These are phyloP conservation scores for Bipolaris victoriae DNA, from an alignment of 2,329 filamentous ascomycete genomes.

Conservation along the genomic window DNA sequence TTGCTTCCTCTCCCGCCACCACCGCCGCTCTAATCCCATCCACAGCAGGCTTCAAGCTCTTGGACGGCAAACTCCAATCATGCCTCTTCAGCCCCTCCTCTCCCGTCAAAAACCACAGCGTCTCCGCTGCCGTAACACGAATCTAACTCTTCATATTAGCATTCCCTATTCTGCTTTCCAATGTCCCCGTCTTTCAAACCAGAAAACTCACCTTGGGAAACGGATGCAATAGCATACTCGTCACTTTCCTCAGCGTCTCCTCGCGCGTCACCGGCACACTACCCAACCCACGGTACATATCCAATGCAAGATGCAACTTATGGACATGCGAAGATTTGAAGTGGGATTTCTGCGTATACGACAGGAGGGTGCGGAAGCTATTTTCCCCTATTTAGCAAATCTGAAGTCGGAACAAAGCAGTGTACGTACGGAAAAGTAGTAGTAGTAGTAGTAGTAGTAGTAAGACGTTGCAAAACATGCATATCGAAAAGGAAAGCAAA, in stretches of 20 bases:
- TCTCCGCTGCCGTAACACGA: conserved; percentile 50
- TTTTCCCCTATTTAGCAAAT: no score
- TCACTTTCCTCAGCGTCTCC: conserved; percentile 71
- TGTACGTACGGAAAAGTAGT: no score
- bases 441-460: neutral
- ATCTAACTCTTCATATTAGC: conserved; percentile 29
- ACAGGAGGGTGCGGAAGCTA: conserved; percentile 65
- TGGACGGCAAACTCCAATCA: conserved; percentile 37
- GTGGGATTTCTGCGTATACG: conserved; percentile 75
- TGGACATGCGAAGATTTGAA: conserved; percentile 83
- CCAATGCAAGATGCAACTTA: conserved; percentile 80
- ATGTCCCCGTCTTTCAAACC: no score
- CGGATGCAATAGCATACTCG: conserved; percentile 76
- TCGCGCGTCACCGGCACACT: conserved; percentile 57
- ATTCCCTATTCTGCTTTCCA: no score
- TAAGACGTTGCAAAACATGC: conserved; percentile 51
- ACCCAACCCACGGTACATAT: conserved; percentile 76
- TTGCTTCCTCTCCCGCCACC: neutral
- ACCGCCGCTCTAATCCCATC: conserved; percentile 30
- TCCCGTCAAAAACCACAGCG: conserved; percentile 47
- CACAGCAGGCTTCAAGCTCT: conserved; percentile 40
- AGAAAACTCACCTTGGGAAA: conserved; percentile 69
- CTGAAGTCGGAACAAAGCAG: no score
- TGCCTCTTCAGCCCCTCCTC: conserved; percentile 43
- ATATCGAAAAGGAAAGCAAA: conserved; percentile 70